Evolutionary conservation across 2,329 filamentous ascomycete genomes (phyloP).

Genomic region (Arthrobotrys conoides): DNA sequence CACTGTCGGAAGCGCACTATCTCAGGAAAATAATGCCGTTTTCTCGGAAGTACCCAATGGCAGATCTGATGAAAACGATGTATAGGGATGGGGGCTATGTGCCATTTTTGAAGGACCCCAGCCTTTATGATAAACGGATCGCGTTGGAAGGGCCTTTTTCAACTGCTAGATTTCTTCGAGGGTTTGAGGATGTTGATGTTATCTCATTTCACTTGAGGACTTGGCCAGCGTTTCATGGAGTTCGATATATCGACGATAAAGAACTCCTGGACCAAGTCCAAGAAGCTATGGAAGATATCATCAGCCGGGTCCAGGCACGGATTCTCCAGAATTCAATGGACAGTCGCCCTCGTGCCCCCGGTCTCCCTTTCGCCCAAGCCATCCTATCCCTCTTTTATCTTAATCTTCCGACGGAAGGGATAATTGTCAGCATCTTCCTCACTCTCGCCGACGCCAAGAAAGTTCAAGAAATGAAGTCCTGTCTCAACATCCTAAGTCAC

Average conservation of each 20-base stretch:
- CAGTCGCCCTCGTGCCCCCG: neutral
- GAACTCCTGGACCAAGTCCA: slow-evolving; percentile 3
- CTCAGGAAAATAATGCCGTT: neutral
- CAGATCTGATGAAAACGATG: neutral
- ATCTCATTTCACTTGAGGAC: slow-evolving; percentile 38
- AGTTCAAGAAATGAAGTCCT: slow-evolving; percentile 24
- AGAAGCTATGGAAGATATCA: slow-evolving; percentile 20
- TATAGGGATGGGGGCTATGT: slow-evolving; percentile 10
- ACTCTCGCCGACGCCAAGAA: slow-evolving; percentile 5
- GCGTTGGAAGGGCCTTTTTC: slow-evolving; percentile 8
- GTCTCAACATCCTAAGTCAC: slow-evolving; percentile 35
- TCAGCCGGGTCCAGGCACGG: slow-evolving; percentile 1
- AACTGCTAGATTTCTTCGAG: slow-evolving; percentile 13
- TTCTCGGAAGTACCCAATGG: neutral
- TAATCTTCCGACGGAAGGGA: slow-evolving; percentile 23
- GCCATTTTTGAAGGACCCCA: neutral
- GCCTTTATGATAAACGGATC: slow-evolving; percentile 17
- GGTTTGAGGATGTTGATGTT: slow-evolving; percentile 1
- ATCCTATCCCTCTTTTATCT: slow-evolving; percentile 48
- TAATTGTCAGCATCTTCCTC: slow-evolving; percentile 30
- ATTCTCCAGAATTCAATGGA: neutral
- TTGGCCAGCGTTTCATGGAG: slow-evolving; percentile 11
- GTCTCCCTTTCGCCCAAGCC: slow-evolving; percentile 43
- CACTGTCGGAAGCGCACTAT: slow-evolving; percentile 2
- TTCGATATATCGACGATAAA: slow-evolving; percentile 26